Percentiles rank a stretch among this genome's conserved stretches.
Evolutionary conservation across 768 basidiomycete genomes (phyloP).

Genomic region (Pilatotrama ljubarskyi): DNA sequence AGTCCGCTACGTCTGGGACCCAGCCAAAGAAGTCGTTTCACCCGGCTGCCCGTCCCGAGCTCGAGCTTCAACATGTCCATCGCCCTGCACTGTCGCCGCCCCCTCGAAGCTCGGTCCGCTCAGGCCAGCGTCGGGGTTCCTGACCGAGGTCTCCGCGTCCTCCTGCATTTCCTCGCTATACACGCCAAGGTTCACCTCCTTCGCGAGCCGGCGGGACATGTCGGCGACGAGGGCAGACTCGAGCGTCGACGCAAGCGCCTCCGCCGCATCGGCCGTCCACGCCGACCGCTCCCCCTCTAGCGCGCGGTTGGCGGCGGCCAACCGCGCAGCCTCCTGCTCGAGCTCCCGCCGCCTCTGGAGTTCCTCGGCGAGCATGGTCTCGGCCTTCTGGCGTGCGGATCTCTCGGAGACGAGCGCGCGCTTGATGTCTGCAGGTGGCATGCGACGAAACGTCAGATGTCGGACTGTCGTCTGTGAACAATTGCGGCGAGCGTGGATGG

Average conservation of each 20-base stretch:
- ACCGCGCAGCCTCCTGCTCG: constrained; percentile 27
- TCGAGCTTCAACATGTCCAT: background rate
- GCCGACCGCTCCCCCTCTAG: constrained; percentile 18
- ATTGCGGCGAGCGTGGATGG: background rate
- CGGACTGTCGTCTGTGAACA: background rate
- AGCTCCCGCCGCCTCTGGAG: constrained; percentile 32
- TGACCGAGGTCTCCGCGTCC: background rate
- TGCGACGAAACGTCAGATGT: background rate
- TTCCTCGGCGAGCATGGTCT: constrained; percentile 35
- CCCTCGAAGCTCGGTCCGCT: too few relatives aligned
- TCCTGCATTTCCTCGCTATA: background rate
- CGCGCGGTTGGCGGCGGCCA: constrained; percentile 17
- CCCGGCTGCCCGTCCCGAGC: background rate
- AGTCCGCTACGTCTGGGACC: background rate
- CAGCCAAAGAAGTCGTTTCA: background rate
- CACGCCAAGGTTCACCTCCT: background rate
- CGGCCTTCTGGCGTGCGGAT: constrained; percentile 36
- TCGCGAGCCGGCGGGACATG: constrained; percentile 8
- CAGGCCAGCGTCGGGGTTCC: too few relatives aligned
- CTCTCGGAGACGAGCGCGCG: constrained; percentile 33
- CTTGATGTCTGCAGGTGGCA: constrained; percentile 33
- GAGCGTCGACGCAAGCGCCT: constrained; percentile 17
- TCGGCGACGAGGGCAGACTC: constrained; percentile 7
- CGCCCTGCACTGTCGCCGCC: background rate
- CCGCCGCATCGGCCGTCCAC: constrained; percentile 22